phyloP scores from a whole-genome alignment of 1,139 yeast genomes.

The Pichia sp. region DNA sequence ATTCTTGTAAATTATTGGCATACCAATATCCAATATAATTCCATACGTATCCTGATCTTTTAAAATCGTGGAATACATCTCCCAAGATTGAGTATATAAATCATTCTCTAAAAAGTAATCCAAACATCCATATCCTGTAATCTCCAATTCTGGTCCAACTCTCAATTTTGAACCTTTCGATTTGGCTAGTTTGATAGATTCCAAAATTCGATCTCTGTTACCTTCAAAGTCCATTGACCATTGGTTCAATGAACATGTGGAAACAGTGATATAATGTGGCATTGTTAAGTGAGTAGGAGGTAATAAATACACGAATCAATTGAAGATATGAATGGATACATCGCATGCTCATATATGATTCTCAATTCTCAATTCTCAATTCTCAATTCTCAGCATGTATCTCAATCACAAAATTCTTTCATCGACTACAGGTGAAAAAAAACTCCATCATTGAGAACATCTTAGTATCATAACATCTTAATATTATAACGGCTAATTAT shows the following conservation, averaged over 20 bases:
- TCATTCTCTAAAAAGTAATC: conserved; percentile 94
- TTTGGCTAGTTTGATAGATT: conserved; percentile 75
- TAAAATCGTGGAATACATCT: conserved; percentile 75
- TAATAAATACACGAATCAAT: no score
- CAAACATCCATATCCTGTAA: conserved; percentile 91
- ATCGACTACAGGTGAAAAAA: no score
- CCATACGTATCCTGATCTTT: conserved; percentile 60
- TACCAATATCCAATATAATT: conserved; percentile 82
- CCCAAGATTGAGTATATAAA: conserved; percentile 88
- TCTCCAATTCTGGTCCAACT: conserved; percentile 95
- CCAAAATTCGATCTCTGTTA: conserved; percentile 81
- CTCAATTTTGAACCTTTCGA: conserved; percentile 68
- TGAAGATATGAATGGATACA: no score
- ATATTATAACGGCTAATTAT: no score
- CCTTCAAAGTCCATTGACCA: conserved; percentile 99
- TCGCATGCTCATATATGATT: no score
- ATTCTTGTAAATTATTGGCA: conserved; percentile 85
- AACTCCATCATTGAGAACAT: no score
- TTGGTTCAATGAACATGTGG: conserved; percentile 78
- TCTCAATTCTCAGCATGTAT: no score
- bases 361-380: no score
- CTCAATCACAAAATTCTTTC: no score
- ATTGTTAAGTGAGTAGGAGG: no score
- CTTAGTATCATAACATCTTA: no score
- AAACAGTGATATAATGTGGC: conserved; percentile 53